Evolutionary conservation across 2,329 filamentous ascomycete genomes (phyloP).

Genomic region (Fusarium sp.): DNA sequence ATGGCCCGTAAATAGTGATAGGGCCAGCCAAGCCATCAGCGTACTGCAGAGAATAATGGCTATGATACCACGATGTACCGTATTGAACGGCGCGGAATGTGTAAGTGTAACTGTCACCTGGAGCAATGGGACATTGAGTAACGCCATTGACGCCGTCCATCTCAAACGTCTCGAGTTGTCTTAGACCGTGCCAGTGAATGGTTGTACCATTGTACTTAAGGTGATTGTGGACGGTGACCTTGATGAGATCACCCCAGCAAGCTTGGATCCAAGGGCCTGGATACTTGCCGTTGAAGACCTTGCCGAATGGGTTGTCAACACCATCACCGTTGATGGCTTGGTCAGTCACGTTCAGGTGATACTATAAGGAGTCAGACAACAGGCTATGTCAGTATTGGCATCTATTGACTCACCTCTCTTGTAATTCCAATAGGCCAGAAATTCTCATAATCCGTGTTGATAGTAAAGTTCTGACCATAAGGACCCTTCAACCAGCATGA

Average conservation of each 20-base stretch:
- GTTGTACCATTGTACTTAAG: background rate
- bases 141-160: slow-evolving; percentile 6
- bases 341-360: background rate
- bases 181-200: background rate
- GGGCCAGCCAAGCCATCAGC: slow-evolving; percentile 38
- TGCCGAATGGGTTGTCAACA: slow-evolving; percentile 6
- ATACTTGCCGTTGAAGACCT: slow-evolving; percentile 13
- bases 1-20: slow-evolving; percentile 31
- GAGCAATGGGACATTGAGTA: background rate
- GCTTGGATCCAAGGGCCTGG: slow-evolving; percentile 2
- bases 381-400: fast-evolving
- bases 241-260: slow-evolving; percentile 1
- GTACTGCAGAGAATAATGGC: slow-evolving; percentile 38
- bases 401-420: background rate
- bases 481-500: slow-evolving; percentile 12
- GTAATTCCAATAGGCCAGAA: slow-evolving; percentile 5
- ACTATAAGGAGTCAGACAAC: background rate
- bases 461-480: background rate
- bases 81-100: slow-evolving; percentile 30
- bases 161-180: background rate
- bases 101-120: slow-evolving; percentile 3
- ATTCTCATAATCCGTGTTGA: slow-evolving; percentile 8
- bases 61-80: slow-evolving; percentile 37
- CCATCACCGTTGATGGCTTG: slow-evolving; percentile 23
- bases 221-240: background rate